Evolutionary conservation across 257 asterid genomes (phyloP), one percentile per base, ranked within the genome.

Genomic region (Primulina tabacum): DNA sequence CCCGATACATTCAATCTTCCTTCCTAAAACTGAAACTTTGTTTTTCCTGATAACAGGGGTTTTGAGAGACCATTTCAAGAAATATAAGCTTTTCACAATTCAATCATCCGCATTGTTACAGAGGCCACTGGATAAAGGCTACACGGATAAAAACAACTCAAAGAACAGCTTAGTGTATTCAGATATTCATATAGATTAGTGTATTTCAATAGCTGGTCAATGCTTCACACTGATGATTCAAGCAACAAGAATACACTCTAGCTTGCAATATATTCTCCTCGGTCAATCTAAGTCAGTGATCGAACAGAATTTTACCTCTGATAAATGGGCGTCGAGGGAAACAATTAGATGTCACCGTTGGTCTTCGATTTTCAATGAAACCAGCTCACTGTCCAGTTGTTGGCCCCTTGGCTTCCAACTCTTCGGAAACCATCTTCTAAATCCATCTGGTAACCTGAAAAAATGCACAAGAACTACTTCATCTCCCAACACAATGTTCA

Each of bases 381-480:
- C 86, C 26, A 90, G 82, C 80, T 93, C 99, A 64, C 96, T 86
- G 70, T 87, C 99, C 72, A 78, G 91, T 73, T 83, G 94, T 75
- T 89, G 96, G 17, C 86, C 85, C 79, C 92, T 84, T 34, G 89
- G 60, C 87, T 76, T 87, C 79, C 82, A 75, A 77, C 80, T 82
- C 84, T 87, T 87, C 0, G 97, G 98, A 14, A 87, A 76, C 92
- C 92, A 87, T 83, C 87, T 87, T 62, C 86, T 86, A 26, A 82
- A 60, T 50, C 92, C 75, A 72, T 93, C 99, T 28, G 99, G 99
- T 75, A 93, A 81, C 87, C 99, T 93, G 86, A 64, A 81, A 75
- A 56, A 69, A 17, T 7, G 55, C 63, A 74, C 32, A 53, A 33
- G 35, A 32, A 20, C 60, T 55, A 62, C 50, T 9, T 26, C 26